Base-by-base conservation (phyloP, 352 stramenopile species). In the Aphanomyces astaci region DNA sequence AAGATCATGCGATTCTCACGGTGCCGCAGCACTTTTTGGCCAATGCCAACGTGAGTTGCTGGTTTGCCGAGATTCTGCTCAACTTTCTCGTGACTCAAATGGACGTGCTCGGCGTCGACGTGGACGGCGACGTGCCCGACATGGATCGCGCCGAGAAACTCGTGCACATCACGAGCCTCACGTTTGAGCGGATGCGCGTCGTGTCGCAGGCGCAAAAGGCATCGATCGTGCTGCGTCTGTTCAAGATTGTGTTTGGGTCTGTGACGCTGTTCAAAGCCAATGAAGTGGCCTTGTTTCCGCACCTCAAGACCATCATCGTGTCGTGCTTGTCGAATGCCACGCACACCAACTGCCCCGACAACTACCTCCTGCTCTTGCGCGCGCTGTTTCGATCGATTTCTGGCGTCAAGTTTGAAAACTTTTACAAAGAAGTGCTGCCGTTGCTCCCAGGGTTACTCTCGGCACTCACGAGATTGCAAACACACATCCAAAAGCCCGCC, bases 401-500 rank as follows among this genome's bases (percentile, higher is more conserved):
- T 4, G 93, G 91, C 40, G 94, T 96, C 32, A 99, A 99, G 71
- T 98, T 98, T 76, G 96, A 99, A 77, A 95, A 96, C 57, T 98
- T 97, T 15, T 98, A 98, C 81, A 97, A 97, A 73, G 96, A 99
- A 73, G 76, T 99, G 3, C 87, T 97, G 33, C 95, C 94, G 24
- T 71, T 99, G 15, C 78, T 98, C 22, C 92, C 96, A 3, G 87
- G 87, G 2, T 80, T 98, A 28, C 70, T 98, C 27, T 98, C 96
- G 65, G 90, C 89, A 39, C 75, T 98, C 33, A 96, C 98, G 81
- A 81, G 94, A 24, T 77, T 98, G 22, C 96, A 98, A 52, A 89
- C 85, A 46, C 76, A 90, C 48, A 97, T 97, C 24, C 75, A 89
- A 11, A 87, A 97, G 66, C 72, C 73, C 2, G 74, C 79, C 24